Base-by-base conservation (phyloP, 2,329 filamentous ascomycete genomes). In the Apiospora rasikravindrae region DNA sequence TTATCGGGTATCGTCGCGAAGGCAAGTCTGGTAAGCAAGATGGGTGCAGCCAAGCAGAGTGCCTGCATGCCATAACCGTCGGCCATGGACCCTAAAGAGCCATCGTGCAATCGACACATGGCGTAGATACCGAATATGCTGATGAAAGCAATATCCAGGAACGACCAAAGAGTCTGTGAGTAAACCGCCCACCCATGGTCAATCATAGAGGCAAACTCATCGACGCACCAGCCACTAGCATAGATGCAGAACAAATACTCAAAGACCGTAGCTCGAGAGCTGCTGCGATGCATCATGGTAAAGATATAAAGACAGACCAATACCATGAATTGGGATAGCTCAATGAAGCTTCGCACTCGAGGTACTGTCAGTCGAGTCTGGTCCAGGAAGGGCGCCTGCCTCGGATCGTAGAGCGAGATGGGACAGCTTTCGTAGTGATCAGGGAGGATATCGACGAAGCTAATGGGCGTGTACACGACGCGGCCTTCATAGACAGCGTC, bases 1-100 rank as follows among this genome's bases (percentile, higher is more conserved):
- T 93, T 93, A 79, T 94, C 91, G 0, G 91, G 91, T 85, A 93
- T 89, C 40, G 94, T 80, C 75, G 92, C 93, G 83, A 94, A 94
- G 4, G 92, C 92, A 33, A 93, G 84, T 11, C 92, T 87, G 0
- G 92, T 92, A 44, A 94, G 84, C 13, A 94, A 84, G n/a, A 94
- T 86, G 0, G 92, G 91, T 1, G 91, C 91, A 5, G 88, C 92
- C 71, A 92, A 86, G 40, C 90, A 89, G 2, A 94, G 86, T 37
- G 93, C 86, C 74, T 92, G 89, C 40, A 92, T 82, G 1, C 91
- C 90, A 77, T 89, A 87, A 64, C 88, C 83, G 67, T 86, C 86
- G 42, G 83, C 83, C 51, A 87, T 81, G 49, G 85, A 80, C 8
- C 82, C 82, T 2, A 83, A 82, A 2, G 83, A 77, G 72, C 89